phyloP scores from a whole-genome alignment of 2,329 filamentous ascomycete genomes.

The Nigrospora oryzae region DNA sequence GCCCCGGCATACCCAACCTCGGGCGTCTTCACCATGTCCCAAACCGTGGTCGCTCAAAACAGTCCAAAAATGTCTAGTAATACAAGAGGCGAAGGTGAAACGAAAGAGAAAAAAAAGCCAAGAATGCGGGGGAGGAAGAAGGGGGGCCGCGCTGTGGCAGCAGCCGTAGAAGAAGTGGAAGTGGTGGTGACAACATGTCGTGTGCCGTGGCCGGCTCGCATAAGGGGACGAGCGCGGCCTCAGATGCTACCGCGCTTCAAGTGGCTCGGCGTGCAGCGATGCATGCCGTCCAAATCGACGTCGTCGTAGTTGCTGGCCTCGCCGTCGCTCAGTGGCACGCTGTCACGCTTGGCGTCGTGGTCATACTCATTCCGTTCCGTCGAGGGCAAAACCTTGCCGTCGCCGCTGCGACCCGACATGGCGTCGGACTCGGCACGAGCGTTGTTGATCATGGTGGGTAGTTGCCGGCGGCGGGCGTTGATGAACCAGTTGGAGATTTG shows the following conservation, averaged over 20 bases:
- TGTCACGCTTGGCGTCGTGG: slow-evolving; percentile 23
- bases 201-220: no score
- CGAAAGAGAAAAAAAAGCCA: no score
- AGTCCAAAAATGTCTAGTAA: no score
- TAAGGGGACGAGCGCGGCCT: neutral
- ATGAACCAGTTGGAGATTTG: slow-evolving; percentile 79
- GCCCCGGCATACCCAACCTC: no score
- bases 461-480: slow-evolving; percentile 61
- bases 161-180: no score
- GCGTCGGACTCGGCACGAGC: slow-evolving; percentile 42
- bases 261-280: slow-evolving; percentile 23
- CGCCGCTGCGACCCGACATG: slow-evolving; percentile 26
- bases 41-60: no score
- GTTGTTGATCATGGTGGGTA: slow-evolving; percentile 52
- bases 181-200: no score
- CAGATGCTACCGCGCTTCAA: slow-evolving; percentile 39
- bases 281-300: slow-evolving; percentile 23
- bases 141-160: no score
- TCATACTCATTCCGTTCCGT: slow-evolving; percentile 3
- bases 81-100: no score
- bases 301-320: slow-evolving; percentile 37
- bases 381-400: slow-evolving; percentile 12
- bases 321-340: slow-evolving; percentile 35
- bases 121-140: no score
- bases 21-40: no score